Evolutionary conservation across 495 filamentous ascomycete species (phyloP).

Genomic region (Astrocystis sublimbata): DNA sequence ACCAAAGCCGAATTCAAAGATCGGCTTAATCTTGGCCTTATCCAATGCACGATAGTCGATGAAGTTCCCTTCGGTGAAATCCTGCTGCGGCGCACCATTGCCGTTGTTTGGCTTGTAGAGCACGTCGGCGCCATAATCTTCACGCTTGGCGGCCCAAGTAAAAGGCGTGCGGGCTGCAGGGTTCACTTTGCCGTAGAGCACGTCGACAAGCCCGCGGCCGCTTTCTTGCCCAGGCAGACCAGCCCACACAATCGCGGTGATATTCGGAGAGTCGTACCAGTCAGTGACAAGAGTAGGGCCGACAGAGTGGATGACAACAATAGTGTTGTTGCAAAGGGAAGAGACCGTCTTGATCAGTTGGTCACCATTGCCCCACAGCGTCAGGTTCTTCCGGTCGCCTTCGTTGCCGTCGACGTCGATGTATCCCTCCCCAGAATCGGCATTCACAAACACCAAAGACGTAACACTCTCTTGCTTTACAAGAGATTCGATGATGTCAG

Average conservation of each 20-base stretch:
- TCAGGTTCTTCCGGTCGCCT: slow-evolving; percentile 92
- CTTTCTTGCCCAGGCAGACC: slow-evolving; percentile 91
- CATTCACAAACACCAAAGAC: slow-evolving; percentile 85
- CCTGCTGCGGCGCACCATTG: slow-evolving; percentile 67
- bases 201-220: slow-evolving; percentile 85
- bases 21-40: slow-evolving; percentile 67
- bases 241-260: slow-evolving; percentile 93
- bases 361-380: slow-evolving; percentile 82
- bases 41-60: slow-evolving; percentile 96
- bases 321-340: slow-evolving; percentile 79
- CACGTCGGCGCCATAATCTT: slow-evolving; percentile 74
- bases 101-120: slow-evolving; percentile 76
- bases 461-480: slow-evolving; percentile 67
- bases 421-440: slow-evolving; percentile 84
- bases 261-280: slow-evolving; percentile 82
- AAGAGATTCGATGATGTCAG: slow-evolving; percentile 55
- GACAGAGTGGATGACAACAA: slow-evolving; percentile 86
- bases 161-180: slow-evolving; percentile 85
- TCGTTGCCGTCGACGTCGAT: slow-evolving; percentile 80
- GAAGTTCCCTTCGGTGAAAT: slow-evolving; percentile 85
- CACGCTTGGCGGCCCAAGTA: slow-evolving; percentile 74
- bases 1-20: slow-evolving; percentile 91
- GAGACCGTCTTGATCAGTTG: slow-evolving; percentile 75
- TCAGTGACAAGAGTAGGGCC: slow-evolving; percentile 77
- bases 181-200: slow-evolving; percentile 88